A percentile compares a stretch with the other conserved stretches of the same genome.
These are phyloP conservation scores for Musa beccarii DNA, from an alignment of 176 grass and related monocot genomes.

Conservation along the genomic window DNA sequence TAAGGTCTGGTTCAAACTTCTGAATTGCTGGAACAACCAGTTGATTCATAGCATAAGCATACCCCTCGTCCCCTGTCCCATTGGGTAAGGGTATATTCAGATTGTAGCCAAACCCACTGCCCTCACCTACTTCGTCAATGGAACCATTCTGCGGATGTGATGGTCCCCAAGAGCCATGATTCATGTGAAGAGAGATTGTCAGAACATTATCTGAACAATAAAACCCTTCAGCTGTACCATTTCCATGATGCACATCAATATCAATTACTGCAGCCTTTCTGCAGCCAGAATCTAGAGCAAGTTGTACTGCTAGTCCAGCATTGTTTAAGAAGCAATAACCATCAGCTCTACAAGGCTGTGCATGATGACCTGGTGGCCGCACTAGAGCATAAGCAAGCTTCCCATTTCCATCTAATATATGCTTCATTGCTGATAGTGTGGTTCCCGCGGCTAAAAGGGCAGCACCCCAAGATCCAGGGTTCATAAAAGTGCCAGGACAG, in stretches of 20 bases:
- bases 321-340: slow-evolving; percentile 96
- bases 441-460: slow-evolving; percentile 68
- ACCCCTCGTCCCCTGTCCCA: slow-evolving; percentile 78
- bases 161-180: slow-evolving; percentile 74
- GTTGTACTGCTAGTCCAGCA: slow-evolving; percentile 56
- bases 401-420: slow-evolving; percentile 55
- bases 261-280: slow-evolving; percentile 51
- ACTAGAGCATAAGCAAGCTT: slow-evolving; percentile 68
- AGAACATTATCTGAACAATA: slow-evolving; percentile 47
- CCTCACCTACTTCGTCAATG: slow-evolving; percentile 60
- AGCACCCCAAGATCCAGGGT: slow-evolving; percentile 74
- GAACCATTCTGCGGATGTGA: slow-evolving; percentile 63
- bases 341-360: slow-evolving; percentile 59
- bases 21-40: slow-evolving; percentile 62
- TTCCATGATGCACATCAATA: slow-evolving; percentile 84
- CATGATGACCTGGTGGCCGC: slow-evolving; percentile 78
- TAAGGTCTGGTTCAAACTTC: slow-evolving; percentile 55
- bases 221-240: slow-evolving; percentile 82
- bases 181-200: slow-evolving; percentile 85
- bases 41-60: slow-evolving; percentile 60
- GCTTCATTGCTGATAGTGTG: slow-evolving; percentile 56
- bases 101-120: slow-evolving; percentile 71
- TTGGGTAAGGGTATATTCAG: slow-evolving; percentile 91
- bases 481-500: slow-evolving; percentile 61
- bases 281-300: slow-evolving; percentile 57